phyloP scores from a whole-genome alignment of 306 rosid species.

The Cucumis melo region DNA sequence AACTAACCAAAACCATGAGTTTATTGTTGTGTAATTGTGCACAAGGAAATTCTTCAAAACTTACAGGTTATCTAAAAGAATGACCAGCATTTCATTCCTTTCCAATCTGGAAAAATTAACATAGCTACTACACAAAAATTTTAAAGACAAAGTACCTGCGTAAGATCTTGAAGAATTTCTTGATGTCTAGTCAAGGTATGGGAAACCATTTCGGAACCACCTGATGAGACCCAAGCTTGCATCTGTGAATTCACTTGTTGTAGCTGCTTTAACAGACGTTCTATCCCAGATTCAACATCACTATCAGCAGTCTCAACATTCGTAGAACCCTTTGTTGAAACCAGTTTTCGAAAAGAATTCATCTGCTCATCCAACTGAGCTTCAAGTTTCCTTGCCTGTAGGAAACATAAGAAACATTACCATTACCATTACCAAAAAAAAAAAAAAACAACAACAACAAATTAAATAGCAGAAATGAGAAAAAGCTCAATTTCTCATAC shows the following conservation, averaged over 20 bases:
- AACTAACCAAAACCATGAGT: neutral
- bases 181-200: slow-evolving; percentile 96
- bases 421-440: neutral
- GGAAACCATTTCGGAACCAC: slow-evolving; percentile 97
- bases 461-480: neutral
- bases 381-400: slow-evolving; percentile 89
- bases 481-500: neutral
- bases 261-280: slow-evolving; percentile 62
- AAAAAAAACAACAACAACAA: neutral
- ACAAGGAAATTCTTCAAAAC: neutral
- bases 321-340: slow-evolving; percentile 59
- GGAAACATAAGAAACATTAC: slow-evolving; percentile 1
- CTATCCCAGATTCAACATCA: slow-evolving; percentile 74
- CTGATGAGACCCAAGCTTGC: slow-evolving; percentile 97
- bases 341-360: slow-evolving; percentile 69
- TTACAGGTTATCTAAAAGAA: neutral
- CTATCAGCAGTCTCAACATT: slow-evolving; percentile 46
- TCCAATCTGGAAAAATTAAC: neutral
- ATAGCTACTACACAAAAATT: neutral
- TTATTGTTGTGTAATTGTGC: neutral
- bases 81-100: neutral
- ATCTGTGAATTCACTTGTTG: slow-evolving; percentile 94
- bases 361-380: slow-evolving; percentile 96
- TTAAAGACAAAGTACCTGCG: slow-evolving; percentile 45
- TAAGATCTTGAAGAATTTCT: slow-evolving; percentile 92